Evolutionary conservation across 208 protist species (phyloP).

Genomic region (Acanthamoeba quina): DNA sequence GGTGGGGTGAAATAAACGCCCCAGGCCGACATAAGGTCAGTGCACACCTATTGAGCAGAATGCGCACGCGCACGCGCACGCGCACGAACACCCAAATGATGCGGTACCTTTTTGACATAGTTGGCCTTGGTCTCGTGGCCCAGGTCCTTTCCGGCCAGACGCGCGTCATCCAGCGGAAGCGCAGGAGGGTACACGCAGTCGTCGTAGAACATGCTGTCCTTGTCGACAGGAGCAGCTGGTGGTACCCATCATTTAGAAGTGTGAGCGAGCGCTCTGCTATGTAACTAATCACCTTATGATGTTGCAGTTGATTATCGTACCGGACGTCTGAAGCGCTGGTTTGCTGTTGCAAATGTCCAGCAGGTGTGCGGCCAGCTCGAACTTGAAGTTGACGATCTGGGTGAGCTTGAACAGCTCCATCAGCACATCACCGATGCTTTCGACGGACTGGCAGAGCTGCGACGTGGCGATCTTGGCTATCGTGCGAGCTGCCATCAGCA

Average conservation of each 20-base stretch:
- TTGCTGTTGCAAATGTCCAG: constrained; percentile 3
- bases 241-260: neutral
- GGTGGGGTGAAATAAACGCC: neutral
- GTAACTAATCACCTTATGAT: neutral
- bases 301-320: neutral
- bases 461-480: constrained; percentile 11
- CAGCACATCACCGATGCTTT: neutral
- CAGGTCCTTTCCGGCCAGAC: neutral
- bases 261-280: neutral
- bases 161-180: neutral
- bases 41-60: neutral
- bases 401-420: constrained; percentile 16
- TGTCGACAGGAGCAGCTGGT: neutral
- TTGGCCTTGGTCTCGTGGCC: neutral
- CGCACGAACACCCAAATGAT: neutral
- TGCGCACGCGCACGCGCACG: neutral
- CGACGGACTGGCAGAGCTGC: neutral
- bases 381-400: neutral
- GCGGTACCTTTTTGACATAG: neutral
- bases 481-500: neutral
- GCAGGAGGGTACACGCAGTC: neutral
- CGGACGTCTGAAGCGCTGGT: neutral
- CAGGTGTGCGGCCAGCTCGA: constrained; percentile 2
- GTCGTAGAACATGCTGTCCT: constrained; percentile 26
- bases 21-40: neutral